A percentile compares a stretch with the other conserved stretches of the same genome.
These are phyloP conservation scores for Melanopsichium pennsylvanicum DNA, from an alignment of 1,284 basidiomycete species.

Conservation along the genomic window DNA sequence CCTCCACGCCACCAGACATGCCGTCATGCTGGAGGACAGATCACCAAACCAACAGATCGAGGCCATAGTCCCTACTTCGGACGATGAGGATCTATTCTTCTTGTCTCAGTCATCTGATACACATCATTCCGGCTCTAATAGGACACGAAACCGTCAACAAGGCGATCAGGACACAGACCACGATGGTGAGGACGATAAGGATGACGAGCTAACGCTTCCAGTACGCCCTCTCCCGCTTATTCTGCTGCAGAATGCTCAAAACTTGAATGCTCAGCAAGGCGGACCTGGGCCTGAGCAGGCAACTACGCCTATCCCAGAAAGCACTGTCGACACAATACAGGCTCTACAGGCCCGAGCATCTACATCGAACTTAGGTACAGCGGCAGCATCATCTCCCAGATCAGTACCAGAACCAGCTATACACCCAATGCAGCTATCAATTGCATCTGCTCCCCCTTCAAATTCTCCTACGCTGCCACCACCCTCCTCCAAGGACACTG, in stretches of 20 bases:
- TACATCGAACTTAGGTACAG: too few relatives aligned
- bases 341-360: too few relatives aligned
- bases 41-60: not conserved
- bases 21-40: constrained; percentile 14
- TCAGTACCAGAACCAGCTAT: not conserved
- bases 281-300: too few relatives aligned
- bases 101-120: constrained; percentile 24
- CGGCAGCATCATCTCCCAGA: too few relatives aligned
- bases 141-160: not conserved
- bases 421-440: not conserved
- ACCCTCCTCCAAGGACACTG: not conserved
- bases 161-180: not conserved
- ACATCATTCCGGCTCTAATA: constrained; percentile 4
- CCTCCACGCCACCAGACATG: constrained; percentile 6
- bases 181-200: constrained; percentile 3
- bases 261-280: too few relatives aligned
- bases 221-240: not conserved
- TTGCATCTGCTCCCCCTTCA: not conserved
- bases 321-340: too few relatives aligned
- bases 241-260: not conserved
- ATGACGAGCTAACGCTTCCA: constrained; percentile 2
- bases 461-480: not conserved
- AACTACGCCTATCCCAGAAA: too few relatives aligned
- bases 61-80: constrained; percentile 30
- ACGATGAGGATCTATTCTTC: constrained; percentile 37